phyloP scores from a whole-genome alignment of 352 stramenopile genomes.

The Peronospora destructor region DNA sequence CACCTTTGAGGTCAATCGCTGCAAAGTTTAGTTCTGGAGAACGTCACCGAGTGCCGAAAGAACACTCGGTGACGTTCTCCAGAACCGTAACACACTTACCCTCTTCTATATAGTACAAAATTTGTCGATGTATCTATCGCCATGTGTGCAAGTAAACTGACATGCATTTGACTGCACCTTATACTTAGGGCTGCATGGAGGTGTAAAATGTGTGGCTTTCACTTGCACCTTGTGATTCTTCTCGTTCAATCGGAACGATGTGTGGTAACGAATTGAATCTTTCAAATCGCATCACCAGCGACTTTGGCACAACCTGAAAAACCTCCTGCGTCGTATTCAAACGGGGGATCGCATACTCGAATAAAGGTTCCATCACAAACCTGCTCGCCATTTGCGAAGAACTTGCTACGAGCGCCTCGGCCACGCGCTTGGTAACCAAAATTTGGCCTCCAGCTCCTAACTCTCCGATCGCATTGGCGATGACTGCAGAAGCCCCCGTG shows the following conservation, averaged over 20 bases:
- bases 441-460: conserved; percentile 46
- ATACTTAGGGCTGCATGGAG: conserved; percentile 6
- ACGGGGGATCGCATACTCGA: conserved; percentile 27
- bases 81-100: too few species aligned
- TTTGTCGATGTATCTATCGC: not conserved
- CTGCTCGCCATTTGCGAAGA: conserved; percentile 15
- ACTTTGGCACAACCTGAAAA: conserved; percentile 30
- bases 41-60: too few species aligned
- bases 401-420: conserved; percentile 28
- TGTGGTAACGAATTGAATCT: conserved; percentile 16
- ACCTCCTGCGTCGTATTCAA: conserved; percentile 27
- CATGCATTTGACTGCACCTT: too few species aligned
- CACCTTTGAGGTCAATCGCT: too few species aligned
- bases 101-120: too few species aligned
- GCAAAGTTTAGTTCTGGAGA: too few species aligned
- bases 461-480: conserved; percentile 45
- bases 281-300: conserved; percentile 10
- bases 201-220: conserved; percentile 18
- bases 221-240: conserved; percentile 5
- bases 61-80: too few species aligned
- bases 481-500: conserved; percentile 38
- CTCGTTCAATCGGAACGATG: conserved; percentile 16
- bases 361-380: conserved; percentile 24
- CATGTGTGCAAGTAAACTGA: too few species aligned
- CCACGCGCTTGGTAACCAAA: conserved; percentile 39